These are phyloP conservation scores for Dactylellina sp. DNA, from an alignment of 2,329 filamentous ascomycete genomes.

Conservation along the genomic window DNA sequence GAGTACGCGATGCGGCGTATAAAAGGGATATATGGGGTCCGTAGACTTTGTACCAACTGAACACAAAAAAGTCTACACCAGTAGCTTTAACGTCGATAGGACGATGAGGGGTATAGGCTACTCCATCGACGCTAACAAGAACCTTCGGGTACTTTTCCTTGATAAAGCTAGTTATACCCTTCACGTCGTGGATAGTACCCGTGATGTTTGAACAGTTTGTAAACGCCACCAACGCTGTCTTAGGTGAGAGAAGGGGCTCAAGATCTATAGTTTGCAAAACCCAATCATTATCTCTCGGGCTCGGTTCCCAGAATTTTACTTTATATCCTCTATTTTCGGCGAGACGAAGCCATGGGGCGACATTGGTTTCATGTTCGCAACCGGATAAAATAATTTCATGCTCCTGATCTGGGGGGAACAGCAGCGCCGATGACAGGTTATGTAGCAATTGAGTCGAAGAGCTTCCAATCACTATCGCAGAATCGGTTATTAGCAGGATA, in stretches of 20 bases:
- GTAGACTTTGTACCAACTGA: conserved; percentile 86
- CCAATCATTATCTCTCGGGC: conserved; percentile 62
- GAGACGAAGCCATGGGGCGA: conserved; percentile 78
- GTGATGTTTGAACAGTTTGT: conserved; percentile 81
- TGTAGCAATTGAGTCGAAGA: conserved; percentile 82
- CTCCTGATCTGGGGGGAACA: conserved; percentile 71
- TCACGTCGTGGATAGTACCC: conserved; percentile 76
- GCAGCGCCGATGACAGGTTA: conserved; percentile 73
- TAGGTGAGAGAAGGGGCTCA: conserved; percentile 70
- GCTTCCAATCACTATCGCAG: conserved; percentile 72
- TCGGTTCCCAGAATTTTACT: conserved; percentile 77
- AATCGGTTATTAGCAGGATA: background rate
- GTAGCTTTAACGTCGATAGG: conserved; percentile 75
- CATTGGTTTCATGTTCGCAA: conserved; percentile 82
- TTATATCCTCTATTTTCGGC: conserved; percentile 72
- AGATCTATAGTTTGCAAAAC: conserved; percentile 63
- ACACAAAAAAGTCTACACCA: conserved; percentile 80
- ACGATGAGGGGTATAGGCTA: conserved; percentile 80
- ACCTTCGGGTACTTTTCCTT: conserved; percentile 68
- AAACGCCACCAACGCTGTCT: conserved; percentile 77
- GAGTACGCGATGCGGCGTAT: conserved; percentile 71
- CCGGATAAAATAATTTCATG: conserved; percentile 73
- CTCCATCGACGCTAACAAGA: conserved; percentile 78
- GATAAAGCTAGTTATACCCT: conserved; percentile 69
- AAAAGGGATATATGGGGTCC: conserved; percentile 79